Evolutionary conservation across 768 basidiomycete genomes (phyloP), one percentile per base, ranked within the genome.

Genomic region (Lactarius tabidus): DNA sequence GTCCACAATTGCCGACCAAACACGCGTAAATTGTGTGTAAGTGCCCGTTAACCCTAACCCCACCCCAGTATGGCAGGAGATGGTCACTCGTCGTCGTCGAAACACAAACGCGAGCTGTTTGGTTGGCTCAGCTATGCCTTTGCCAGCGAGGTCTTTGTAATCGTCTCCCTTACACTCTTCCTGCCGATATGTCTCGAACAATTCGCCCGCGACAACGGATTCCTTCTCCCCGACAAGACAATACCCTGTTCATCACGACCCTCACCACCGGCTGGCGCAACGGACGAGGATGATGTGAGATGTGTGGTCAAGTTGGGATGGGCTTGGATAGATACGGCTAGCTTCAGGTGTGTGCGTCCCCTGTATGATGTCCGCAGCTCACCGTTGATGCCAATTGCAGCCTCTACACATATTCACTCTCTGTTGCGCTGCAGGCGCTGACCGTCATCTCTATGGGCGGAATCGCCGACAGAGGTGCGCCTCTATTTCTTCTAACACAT

Each of bases 401-500:
- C 70, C 79, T 99, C 39, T 95, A 96, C 72, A 83, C 89, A 35
- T 91, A 93, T 75, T 97, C 95, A 0, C 79, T 87, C 17, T 93
- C 91, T 0, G 95, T 98, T 1, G 89, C 89, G 0, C 75, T 96
- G 0, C 95, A 98, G 73, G 95, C 95, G 0, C 71, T 98, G n/a
- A 92, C 89, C 0, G 94, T 99, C 43, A 94, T 99, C 62, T 95
- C 95, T 6, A 91, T 97, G 82, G 93, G 93, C 8, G 86, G 86
- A 18, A 87, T 96, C 62, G 96, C 95, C 1, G 93, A 98, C 76
- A 85, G 91, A 67, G 87, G 94, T 95, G 70, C 64, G 90, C 80
- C 51, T 48, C 38, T 28, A 58, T 38, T 18, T 31, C 29, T 15
- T 23, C 0, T 53, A 29, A 4, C 1, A 43, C 23, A 18, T n/a